These are phyloP conservation scores for Hemisphaericaspora xylanilytica DNA, from an alignment of 1,139 yeast genomes.

Conservation along the genomic window DNA sequence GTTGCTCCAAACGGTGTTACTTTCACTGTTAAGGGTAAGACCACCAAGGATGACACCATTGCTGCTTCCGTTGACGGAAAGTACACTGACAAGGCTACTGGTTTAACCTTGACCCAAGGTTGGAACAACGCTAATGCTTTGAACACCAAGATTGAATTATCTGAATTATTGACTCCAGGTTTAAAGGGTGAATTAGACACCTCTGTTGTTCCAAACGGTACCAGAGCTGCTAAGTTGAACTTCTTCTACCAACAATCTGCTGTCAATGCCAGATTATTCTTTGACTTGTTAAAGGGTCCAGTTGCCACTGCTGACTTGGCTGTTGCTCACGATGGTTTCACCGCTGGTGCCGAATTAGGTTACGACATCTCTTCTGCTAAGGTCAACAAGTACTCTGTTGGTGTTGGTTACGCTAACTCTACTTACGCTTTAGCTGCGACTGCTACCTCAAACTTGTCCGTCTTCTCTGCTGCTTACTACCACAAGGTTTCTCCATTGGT, in stretches of 20 bases:
- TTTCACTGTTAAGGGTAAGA: conserved; percentile 92
- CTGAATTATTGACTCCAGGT: conserved; percentile 92
- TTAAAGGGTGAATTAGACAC: conserved; percentile 91
- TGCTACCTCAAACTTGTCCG: conserved; percentile 84
- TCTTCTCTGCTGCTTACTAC: conserved; percentile 95
- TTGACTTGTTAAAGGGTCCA: conserved; percentile 95
- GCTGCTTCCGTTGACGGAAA: conserved; percentile 90
- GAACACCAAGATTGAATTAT: conserved; percentile 90
- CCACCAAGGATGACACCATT: conserved; percentile 77
- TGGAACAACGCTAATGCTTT: conserved; percentile 95
- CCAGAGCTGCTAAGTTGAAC: conserved; percentile 89
- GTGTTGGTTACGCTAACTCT: conserved; percentile 89
- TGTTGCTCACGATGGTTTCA: conserved; percentile 93
- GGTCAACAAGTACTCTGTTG: conserved; percentile 92
- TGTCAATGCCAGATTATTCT: conserved; percentile 91
- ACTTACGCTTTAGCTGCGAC: conserved; percentile 85
- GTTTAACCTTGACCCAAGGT: conserved; percentile 92
- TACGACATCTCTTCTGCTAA: conserved; percentile 92
- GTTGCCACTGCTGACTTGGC: conserved; percentile 92
- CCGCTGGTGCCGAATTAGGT: conserved; percentile 96
- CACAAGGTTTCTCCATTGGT: conserved; percentile 89
- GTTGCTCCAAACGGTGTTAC: conserved; percentile 96
- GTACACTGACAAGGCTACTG: conserved; percentile 90
- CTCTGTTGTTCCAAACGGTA: conserved; percentile 80
- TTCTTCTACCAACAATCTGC: conserved; percentile 90